phyloP scores from a whole-genome alignment of 805 yeast genomes.

The Spathaspora arborariae region DNA sequence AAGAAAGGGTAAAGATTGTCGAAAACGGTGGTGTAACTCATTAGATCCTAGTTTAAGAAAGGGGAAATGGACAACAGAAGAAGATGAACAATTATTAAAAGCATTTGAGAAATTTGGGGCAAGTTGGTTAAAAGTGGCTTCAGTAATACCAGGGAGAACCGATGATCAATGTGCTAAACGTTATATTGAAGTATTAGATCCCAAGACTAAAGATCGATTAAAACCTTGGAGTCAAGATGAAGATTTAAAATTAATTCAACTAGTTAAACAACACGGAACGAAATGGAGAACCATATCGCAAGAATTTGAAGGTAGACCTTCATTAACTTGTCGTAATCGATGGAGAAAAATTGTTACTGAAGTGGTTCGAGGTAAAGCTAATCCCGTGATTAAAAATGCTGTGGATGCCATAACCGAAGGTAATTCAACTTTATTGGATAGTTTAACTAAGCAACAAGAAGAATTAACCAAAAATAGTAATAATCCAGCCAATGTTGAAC shows the following conservation, averaged over 20 bases:
- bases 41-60: conserved; percentile 77
- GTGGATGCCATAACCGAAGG: conserved; percentile 48
- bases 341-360: conserved; percentile 85
- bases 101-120: conserved; percentile 72
- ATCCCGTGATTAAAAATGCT: conserved; percentile 50
- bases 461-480: conserved; percentile 2
- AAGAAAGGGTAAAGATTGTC: conserved; percentile 76
- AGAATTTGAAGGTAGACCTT: conserved; percentile 75
- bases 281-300: conserved; percentile 81
- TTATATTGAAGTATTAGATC: conserved; percentile 84
- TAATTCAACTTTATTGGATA: conserved; percentile 6
- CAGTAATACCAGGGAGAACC: conserved; percentile 75
- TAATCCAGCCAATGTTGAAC: neutral
- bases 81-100: conserved; percentile 61
- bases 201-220: conserved; percentile 69
- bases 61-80: conserved; percentile 84
- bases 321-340: conserved; percentile 85
- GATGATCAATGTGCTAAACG: conserved; percentile 95
- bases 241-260: conserved; percentile 63
- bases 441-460: conserved; percentile 8
- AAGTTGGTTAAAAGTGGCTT: conserved; percentile 81
- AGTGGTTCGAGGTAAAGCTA: conserved; percentile 65
- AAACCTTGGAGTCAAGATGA: conserved; percentile 79
- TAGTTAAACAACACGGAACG: conserved; percentile 73
- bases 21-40: conserved; percentile 84